Evolutionary conservation across 192 early-diverging fungal species (phyloP), one percentile per base, ranked within the genome.

Genomic region (Podila clonocystis): DNA sequence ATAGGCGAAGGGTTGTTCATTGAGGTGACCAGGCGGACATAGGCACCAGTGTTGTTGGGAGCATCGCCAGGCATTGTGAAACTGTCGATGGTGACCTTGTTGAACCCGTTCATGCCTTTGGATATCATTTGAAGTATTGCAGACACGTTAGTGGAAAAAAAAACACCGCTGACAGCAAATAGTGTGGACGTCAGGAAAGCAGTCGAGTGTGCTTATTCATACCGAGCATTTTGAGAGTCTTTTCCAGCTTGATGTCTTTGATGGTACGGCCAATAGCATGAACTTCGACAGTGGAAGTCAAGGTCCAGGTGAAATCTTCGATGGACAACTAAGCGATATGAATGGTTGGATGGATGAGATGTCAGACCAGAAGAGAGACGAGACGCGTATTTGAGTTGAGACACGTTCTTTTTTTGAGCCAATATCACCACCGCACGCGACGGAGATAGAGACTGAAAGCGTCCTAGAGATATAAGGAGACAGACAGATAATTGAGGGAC

Each of bases 1-100:
- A 91, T 80, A 30, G 85, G 85, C 20, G 86, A 87, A 58, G 89
- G 88, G 71, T 87, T 89, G 60, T 66, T 75, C 59, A 91, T 68
- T 7, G 80, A 75, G 2, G 90, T 89, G 50, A 76, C 79, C 5
- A 91, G 72, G n/a, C 75, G 67, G 45, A 91, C 82, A 28, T 72
- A 72, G 12, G 74, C 67, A 58, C 90, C 89, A 63, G 85, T 84
- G 70, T 88, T 89, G 58, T 82, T 70, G 50, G 90, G 87, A 58
- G 85, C 88, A 70, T 89, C 85, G 15, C 80, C 68, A 22, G 88
- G 90, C 45, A 89, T 70, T 49, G 82, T 63, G 67, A 92, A 90
- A 29, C 66, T 83, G 31, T 82, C 70, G 59, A 91, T 85, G 4
- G 60, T 82, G 31, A 89, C 85, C 58, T 83, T 68, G 3, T 70